phyloP scores from a whole-genome alignment of 495 filamentous ascomycete genomes.

The Annulohypoxylon maeteangense region DNA sequence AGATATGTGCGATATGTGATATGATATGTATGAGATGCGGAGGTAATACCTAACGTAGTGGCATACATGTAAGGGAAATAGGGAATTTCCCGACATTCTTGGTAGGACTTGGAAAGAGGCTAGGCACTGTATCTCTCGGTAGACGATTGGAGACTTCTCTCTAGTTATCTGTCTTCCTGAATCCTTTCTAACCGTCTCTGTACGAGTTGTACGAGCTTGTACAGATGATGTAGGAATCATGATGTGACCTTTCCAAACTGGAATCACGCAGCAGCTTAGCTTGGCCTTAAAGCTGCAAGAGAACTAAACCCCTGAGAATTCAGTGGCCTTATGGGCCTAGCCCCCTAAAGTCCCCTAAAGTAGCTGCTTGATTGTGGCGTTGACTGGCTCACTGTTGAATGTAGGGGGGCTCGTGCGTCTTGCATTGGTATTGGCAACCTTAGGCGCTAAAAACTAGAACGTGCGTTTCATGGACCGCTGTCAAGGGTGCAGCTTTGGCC shows the following conservation, averaged over 20 bases:
- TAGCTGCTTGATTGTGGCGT: conserved; percentile 16
- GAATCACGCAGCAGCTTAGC: conserved; percentile 22
- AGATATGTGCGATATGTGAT: background rate
- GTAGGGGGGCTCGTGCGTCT: conserved; percentile 31
- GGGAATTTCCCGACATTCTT: background rate
- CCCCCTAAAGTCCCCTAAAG: background rate
- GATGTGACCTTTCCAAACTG: conserved; percentile 32
- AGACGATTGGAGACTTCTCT: background rate
- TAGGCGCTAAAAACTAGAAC: conserved; percentile 5
- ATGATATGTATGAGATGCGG: conserved; percentile 16
- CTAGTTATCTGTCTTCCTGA: background rate
- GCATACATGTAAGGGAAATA: conserved; percentile 1
- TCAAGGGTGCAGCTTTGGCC: conserved; percentile 36
- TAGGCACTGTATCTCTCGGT: background rate
- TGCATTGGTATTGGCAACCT: conserved; percentile 28
- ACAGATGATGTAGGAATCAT: conserved; percentile 16
- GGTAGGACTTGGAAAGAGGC: background rate
- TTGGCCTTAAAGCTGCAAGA: conserved; percentile 14
- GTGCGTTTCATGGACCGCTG: conserved; percentile 19
- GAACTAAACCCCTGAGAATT: conserved; percentile 15
- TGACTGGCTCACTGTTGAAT: background rate
- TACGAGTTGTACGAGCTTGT: background rate
- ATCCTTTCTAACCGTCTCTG: conserved; percentile 8
- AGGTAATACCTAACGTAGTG: conserved; percentile 18
- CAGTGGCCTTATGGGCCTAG: background rate